Conservation (phyloP, 1,284 basidiomycete genomes). For the Spongiforma sp. region DNA sequence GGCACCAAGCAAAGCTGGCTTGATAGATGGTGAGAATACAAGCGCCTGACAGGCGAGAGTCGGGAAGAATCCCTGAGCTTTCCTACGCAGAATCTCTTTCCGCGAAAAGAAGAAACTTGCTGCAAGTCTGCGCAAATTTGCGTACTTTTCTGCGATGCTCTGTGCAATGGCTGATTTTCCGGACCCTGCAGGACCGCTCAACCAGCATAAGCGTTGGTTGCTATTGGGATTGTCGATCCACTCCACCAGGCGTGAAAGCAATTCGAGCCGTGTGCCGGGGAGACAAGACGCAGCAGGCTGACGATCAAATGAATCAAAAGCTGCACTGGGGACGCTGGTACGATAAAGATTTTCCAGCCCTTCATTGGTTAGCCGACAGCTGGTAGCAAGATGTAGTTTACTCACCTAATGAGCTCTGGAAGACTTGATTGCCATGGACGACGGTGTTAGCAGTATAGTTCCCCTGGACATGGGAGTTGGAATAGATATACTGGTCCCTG, state of each 20-base stretch:
- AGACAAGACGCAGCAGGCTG: conserved; percentile 28
- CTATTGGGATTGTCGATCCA: conserved; percentile 15
- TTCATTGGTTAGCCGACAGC: background rate
- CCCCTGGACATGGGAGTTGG: conserved; percentile 19
- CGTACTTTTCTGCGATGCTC: conserved; percentile 25
- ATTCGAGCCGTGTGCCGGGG: conserved; percentile 26
- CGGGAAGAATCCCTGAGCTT: conserved; percentile 21
- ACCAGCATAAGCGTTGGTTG: conserved; percentile 23
- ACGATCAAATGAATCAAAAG: conserved; percentile 26
- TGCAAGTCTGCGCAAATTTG: conserved; percentile 17
- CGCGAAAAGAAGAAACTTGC: conserved; percentile 33
- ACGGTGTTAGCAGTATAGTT: conserved; percentile 26
- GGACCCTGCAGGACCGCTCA: conserved; percentile 27
- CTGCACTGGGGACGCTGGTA: conserved; percentile 19
- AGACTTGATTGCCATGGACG: conserved; percentile 29
- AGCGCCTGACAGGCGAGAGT: conserved; percentile 24
- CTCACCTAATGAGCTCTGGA: conserved; percentile 21
- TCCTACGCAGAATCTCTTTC: conserved; percentile 24
- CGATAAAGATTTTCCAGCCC: conserved; percentile 20
- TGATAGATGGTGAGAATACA: conserved; percentile 18
- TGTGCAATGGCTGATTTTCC: conserved; percentile 31
- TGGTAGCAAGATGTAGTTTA: background rate
- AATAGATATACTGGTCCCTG: conserved; percentile 22
- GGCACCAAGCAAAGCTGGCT: conserved; percentile 9
- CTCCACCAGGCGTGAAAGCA: conserved; percentile 16